Evolutionary conservation across 148 eudicot species (phyloP).

Genomic region (Rhododendron simsii): DNA sequence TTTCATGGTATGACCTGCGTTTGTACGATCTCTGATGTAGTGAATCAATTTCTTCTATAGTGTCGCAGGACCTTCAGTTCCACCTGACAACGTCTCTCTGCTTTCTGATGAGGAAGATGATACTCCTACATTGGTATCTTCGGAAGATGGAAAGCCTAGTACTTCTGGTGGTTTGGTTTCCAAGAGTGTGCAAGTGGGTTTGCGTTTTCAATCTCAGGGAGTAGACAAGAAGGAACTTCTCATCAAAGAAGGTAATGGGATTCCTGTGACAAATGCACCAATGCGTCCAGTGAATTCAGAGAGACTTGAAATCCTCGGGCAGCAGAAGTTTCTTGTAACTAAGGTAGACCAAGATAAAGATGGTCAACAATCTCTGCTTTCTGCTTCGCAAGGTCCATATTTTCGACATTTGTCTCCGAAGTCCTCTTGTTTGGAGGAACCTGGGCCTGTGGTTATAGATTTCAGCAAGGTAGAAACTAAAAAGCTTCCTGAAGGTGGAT

Average conservation of each 20-base stretch:
- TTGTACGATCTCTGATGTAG: not conserved
- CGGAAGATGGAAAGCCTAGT: conserved; percentile 17
- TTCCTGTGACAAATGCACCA: conserved; percentile 19
- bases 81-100: conserved; percentile 22
- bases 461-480: conserved; percentile 15
- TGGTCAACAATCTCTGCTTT: conserved; percentile 12
- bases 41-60: conserved; percentile 30
- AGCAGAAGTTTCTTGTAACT: conserved; percentile 17
- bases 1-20: not conserved
- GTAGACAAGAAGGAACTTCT: conserved; percentile 21
- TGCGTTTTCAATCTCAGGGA: conserved; percentile 12
- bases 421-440: conserved; percentile 15
- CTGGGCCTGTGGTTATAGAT: conserved; percentile 13
- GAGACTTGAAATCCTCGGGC: conserved; percentile 21
- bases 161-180: conserved; percentile 20
- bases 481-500: conserved; percentile 18
- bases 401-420: conserved; percentile 17
- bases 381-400: conserved; percentile 17
- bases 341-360: conserved; percentile 16
- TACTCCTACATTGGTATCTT: conserved; percentile 19
- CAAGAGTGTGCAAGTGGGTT: conserved; percentile 19
- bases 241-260: conserved; percentile 22
- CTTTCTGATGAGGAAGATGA: conserved; percentile 42
- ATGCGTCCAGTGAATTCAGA: conserved; percentile 20
- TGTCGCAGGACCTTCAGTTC: conserved; percentile 37